Evolutionary conservation across 2,329 filamentous ascomycete species (phyloP).

Genomic region (Colletotrichum sojae): DNA sequence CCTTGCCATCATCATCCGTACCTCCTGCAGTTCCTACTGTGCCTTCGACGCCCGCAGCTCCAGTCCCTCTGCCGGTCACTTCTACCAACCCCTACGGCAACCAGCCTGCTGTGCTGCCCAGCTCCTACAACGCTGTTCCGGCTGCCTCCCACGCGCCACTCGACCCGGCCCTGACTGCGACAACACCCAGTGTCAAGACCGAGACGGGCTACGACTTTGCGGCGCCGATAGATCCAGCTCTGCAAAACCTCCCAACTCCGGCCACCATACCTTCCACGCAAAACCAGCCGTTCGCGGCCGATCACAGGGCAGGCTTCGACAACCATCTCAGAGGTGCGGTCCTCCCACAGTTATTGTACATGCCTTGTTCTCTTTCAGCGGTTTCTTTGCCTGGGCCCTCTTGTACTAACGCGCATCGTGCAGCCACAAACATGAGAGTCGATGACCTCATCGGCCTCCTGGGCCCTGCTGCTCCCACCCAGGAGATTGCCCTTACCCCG

Average conservation of each 20-base stretch:
- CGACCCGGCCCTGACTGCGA: slow-evolving; percentile 44
- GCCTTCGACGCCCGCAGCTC: slow-evolving; percentile 43
- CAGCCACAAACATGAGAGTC: slow-evolving; percentile 78
- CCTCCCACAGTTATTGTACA: slow-evolving; percentile 48
- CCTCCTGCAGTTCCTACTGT: slow-evolving; percentile 43
- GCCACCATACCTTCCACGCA: slow-evolving; percentile 48
- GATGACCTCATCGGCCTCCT: slow-evolving; percentile 78
- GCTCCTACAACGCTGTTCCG: slow-evolving; percentile 53
- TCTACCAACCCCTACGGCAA: slow-evolving; percentile 59
- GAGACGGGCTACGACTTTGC: slow-evolving; percentile 68
- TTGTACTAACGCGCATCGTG: slow-evolving; percentile 59
- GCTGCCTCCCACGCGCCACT: slow-evolving; percentile 45
- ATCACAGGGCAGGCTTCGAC: slow-evolving; percentile 43
- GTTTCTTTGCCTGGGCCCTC: slow-evolving; percentile 44
- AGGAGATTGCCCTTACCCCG: slow-evolving; percentile 65
- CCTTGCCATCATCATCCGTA: slow-evolving; percentile 51
- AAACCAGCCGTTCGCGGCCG: slow-evolving; percentile 47
- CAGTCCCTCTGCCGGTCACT: slow-evolving; percentile 44
- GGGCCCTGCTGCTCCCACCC: slow-evolving; percentile 70
- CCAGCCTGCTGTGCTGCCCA: slow-evolving; percentile 60
- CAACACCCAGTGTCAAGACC: slow-evolving; percentile 52
- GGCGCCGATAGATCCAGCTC: slow-evolving; percentile 75
- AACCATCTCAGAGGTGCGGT: slow-evolving; percentile 66
- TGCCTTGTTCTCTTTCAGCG: slow-evolving; percentile 50
- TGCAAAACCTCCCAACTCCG: slow-evolving; percentile 61